Percentiles rank a stretch among this genome's conserved stretches.
Conservation (phyloP, 2,329 filamentous ascomycete genomes). For the Ilyonectria mors-panacis region DNA sequence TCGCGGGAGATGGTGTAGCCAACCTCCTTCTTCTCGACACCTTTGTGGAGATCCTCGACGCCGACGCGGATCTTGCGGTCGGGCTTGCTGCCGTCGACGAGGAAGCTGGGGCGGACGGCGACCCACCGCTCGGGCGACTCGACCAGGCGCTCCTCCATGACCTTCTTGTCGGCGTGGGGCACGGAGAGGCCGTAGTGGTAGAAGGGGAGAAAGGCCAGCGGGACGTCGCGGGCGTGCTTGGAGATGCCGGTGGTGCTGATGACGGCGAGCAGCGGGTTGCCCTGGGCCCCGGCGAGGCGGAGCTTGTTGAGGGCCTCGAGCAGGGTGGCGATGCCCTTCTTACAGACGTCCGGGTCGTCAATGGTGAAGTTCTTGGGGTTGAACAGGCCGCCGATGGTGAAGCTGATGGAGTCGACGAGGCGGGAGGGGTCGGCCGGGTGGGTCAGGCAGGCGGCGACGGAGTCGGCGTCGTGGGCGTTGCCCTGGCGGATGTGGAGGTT, state of each 20-base stretch:
- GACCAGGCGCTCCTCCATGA: conserved; percentile 57
- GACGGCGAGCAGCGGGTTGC: conserved; percentile 54
- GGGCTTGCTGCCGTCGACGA: conserved; percentile 46
- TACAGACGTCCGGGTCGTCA: conserved; percentile 59
- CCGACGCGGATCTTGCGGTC: conserved; percentile 47
- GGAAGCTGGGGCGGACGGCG: conserved; percentile 55
- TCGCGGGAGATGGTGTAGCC: conserved; percentile 59
- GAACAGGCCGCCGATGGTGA: conserved; percentile 55
- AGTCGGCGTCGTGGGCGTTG: conserved; percentile 53
- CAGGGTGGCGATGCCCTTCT: conserved; percentile 54
- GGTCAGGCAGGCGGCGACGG: conserved; percentile 53
- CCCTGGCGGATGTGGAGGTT: conserved; percentile 57
- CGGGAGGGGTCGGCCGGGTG: conserved; percentile 42
- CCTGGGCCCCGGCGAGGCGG: conserved; percentile 38
- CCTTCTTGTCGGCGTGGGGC: conserved; percentile 64
- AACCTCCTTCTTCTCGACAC: conserved; percentile 53
- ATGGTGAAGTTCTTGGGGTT: conserved; percentile 46
- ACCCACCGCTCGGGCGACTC: conserved; percentile 51
- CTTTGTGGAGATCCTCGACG: conserved; percentile 52
- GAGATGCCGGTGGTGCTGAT: conserved; percentile 61
- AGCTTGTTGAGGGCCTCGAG: conserved; percentile 51
- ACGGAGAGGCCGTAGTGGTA: conserved; percentile 58
- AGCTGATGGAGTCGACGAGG: conserved; percentile 58
- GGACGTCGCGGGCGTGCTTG: conserved; percentile 47
- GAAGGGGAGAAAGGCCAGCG: conserved; percentile 59